Base-by-base conservation (phyloP, 2,329 filamentous ascomycete species). In the Penicillium carneum region DNA sequence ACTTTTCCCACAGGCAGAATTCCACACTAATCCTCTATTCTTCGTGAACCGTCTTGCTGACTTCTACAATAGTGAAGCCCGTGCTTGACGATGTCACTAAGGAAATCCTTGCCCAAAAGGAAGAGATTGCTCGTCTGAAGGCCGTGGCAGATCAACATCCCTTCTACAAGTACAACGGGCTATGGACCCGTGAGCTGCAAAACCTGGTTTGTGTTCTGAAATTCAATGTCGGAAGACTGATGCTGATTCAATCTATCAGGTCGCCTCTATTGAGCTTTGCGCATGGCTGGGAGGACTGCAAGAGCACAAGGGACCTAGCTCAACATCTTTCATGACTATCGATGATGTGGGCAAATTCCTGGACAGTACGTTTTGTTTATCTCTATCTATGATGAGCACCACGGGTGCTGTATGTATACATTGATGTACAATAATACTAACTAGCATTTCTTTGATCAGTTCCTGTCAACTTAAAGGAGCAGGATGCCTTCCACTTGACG, bases 121-220 rank as follows among this genome's bases (percentile, higher is more conserved):
- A 87, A 49, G 90, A 89, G 46, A 85, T 97, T 47, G 80, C 82
- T 59, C 87, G 89, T 68, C 86, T 99, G 46, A 86, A 87, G 63
- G 80, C 84, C 57, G 86, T 91, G 57, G 92, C 93, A 2, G 93
- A 92, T 29, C 85, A 91, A 75, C 90, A 96, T 72, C 94, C 95
- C 0, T 99, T 98, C 83, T 99, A 98, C 87, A 97, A 97, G 85
- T 97, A 96, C 82, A 97, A 97, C 79, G 82, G 84, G 59, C 87
- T 92, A 76, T 99, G 95, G 95, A 86, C 88, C 31, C 87, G 92
- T 61, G 87, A 91, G 72, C 81, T 97, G 57, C 94, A 98, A 78
- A 92, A 91, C 76, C 86, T 91, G 46, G 87, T 85, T 84, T 84
- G 80, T 83, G 79, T 20, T 50, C 36, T 42, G 47, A 23, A 26